Percentiles rank a stretch among this genome's conserved stretches.
These are phyloP conservation scores for Trichoderma brevicompactum DNA, from an alignment of 2,329 filamentous ascomycete genomes.

Conservation along the genomic window DNA sequence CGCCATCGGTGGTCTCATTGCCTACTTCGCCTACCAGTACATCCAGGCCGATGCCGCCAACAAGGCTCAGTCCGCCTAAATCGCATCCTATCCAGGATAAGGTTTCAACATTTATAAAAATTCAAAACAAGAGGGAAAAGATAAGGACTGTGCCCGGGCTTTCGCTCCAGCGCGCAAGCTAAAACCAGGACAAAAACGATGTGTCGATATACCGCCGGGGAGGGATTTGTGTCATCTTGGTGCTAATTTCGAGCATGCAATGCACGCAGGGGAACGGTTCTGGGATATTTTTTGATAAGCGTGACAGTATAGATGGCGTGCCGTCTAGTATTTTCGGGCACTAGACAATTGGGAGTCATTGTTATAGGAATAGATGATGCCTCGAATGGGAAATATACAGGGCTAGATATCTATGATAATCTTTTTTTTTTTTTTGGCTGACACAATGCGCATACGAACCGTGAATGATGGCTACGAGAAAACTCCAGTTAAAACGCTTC, in stretches of 20 bases:
- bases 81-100: neutral
- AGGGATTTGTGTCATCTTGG: constrained; percentile 10
- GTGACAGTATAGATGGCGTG: constrained; percentile 28
- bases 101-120: neutral
- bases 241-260: constrained; percentile 4
- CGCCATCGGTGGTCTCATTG: constrained; percentile 74
- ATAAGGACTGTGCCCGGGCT: neutral
- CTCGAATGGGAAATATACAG: constrained; percentile 19
- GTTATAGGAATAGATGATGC: constrained; percentile 25
- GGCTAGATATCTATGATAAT: constrained; percentile 28
- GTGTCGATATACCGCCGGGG: constrained; percentile 5
- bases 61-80: constrained; percentile 22
- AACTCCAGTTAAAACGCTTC: no score
- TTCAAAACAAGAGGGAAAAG: constrained; percentile 1
- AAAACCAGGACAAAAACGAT: neutral
- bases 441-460: neutral
- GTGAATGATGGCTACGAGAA: neutral
- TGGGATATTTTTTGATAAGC: constrained; percentile 26
- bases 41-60: constrained; percentile 64
- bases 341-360: constrained; percentile 19
- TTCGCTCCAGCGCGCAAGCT: constrained; percentile 1
- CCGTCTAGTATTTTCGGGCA: constrained; percentile 23
- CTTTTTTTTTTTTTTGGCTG: constrained; percentile 12
- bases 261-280: constrained; percentile 10
- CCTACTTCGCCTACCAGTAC: constrained; percentile 86